Conservation (phyloP, 2,329 filamentous ascomycete species). For the Alternaria sp. region DNA sequence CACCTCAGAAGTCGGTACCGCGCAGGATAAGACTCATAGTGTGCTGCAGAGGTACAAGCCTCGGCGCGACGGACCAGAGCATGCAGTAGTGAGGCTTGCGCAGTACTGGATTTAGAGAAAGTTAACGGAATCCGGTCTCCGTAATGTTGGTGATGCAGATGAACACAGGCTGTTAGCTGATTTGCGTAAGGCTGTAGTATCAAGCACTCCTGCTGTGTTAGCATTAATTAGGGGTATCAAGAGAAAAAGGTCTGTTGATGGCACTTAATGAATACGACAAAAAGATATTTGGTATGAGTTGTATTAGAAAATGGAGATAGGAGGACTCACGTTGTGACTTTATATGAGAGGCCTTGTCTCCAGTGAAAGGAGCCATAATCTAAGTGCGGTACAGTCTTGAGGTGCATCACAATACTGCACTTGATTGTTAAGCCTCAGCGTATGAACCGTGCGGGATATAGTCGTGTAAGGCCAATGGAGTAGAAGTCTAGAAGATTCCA, state of each 20-base stretch:
- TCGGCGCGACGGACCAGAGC: neutral
- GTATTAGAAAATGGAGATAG: too few species aligned
- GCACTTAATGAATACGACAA: conserved; percentile 5
- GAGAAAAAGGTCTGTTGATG: conserved; percentile 1
- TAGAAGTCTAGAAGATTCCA: too few species aligned
- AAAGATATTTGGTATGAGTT: too few species aligned
- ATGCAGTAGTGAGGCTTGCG: conserved; percentile 6
- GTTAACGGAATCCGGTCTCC: neutral
- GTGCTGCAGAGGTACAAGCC: neutral
- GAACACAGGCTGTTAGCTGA: conserved; percentile 8
- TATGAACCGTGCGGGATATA: too few species aligned
- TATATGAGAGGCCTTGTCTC: too few species aligned
- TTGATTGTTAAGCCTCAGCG: too few species aligned
- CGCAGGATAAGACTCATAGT: neutral
- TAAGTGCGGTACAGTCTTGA: too few species aligned
- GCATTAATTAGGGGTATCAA: neutral
- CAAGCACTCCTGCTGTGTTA: conserved; percentile 8
- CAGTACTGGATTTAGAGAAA: conserved; percentile 8
- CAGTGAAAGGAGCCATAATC: too few species aligned
- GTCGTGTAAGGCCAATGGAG: too few species aligned
- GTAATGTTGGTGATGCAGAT: neutral
- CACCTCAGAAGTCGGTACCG: neutral
- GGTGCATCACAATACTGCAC: too few species aligned
- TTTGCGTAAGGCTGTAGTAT: conserved; percentile 10
- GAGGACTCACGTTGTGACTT: too few species aligned